Conservation (phyloP, 164 flowering plant species). For the Nymphaea thermarum region DNA sequence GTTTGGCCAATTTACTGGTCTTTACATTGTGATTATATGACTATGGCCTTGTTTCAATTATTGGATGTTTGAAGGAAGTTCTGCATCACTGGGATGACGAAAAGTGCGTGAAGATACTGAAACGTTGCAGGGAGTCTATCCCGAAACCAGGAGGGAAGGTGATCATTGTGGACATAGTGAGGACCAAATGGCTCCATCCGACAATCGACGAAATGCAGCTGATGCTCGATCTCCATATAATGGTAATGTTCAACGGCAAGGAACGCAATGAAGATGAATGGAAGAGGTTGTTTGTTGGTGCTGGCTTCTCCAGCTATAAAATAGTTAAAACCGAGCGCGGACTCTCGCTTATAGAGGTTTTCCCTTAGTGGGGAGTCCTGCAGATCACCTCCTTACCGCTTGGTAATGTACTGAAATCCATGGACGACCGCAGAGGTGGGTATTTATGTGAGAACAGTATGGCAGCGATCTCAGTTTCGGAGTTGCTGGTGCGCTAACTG, state of each 20-base stretch:
- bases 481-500: too few species aligned
- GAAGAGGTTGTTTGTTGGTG: constrained; percentile 22
- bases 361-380: constrained; percentile 7
- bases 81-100: constrained; percentile 34
- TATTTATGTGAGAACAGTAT: too few species aligned
- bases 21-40: too few species aligned
- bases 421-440: too few species aligned
- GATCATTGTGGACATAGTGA: constrained; percentile 27
- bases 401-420: too few species aligned
- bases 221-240: constrained; percentile 19
- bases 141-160: constrained; percentile 24
- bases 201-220: neutral
- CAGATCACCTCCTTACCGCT: too few species aligned
- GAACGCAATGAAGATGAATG: constrained; percentile 36
- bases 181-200: constrained; percentile 5
- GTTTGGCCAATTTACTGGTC: too few species aligned
- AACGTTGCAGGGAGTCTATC: constrained; percentile 28
- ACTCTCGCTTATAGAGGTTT: constrained; percentile 29
- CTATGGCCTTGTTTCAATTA: too few species aligned
- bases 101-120: constrained; percentile 22
- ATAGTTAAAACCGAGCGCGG: constrained; percentile 18
- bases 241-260: constrained; percentile 27
- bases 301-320: constrained; percentile 21
- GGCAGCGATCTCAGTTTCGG: too few species aligned
- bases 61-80: constrained; percentile 16